These are phyloP conservation scores for Thalassiosira sp. DNA, from an alignment of 352 stramenopile species.

Conservation along the genomic window DNA sequence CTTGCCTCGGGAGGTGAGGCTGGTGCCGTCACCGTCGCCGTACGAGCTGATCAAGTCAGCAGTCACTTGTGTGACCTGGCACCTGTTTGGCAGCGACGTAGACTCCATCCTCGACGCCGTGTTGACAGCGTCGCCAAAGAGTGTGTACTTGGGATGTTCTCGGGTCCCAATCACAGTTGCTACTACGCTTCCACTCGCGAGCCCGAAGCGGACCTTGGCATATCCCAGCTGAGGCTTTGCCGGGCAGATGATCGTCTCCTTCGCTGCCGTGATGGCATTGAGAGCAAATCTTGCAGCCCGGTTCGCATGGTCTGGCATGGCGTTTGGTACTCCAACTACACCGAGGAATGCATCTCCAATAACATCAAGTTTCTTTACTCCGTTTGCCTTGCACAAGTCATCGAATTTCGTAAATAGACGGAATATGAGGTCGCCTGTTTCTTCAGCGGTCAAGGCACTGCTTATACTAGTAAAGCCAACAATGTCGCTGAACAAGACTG, in stretches of 20 bases:
- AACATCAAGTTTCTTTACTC: slow-evolving; percentile 92
- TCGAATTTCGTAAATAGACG: slow-evolving; percentile 91
- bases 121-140: slow-evolving; percentile 65
- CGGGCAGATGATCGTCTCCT: slow-evolving; percentile 47
- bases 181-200: slow-evolving; percentile 55
- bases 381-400: slow-evolving; percentile 89
- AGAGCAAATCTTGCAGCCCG: slow-evolving; percentile 75
- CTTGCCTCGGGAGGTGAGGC: slow-evolving; percentile 33
- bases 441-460: slow-evolving; percentile 83
- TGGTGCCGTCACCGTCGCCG: slow-evolving; percentile 30
- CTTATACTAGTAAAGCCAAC: slow-evolving; percentile 91
- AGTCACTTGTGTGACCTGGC: slow-evolving; percentile 51
- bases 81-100: slow-evolving; percentile 39
- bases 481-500: slow-evolving; percentile 89
- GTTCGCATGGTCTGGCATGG: slow-evolving; percentile 67
- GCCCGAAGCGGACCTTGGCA: slow-evolving; percentile 51
- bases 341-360: slow-evolving; percentile 92
- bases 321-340: slow-evolving; percentile 8
- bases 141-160: slow-evolving; percentile 45
- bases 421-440: slow-evolving; percentile 90
- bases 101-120: slow-evolving; percentile 65
- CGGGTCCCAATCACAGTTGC: slow-evolving; percentile 48
- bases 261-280: slow-evolving; percentile 52
- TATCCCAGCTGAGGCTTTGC: slow-evolving; percentile 39
- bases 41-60: slow-evolving; percentile 28